Evolutionary conservation across 352 stramenopile species (phyloP).

Genomic region (Phytophthora pistaciae): DNA sequence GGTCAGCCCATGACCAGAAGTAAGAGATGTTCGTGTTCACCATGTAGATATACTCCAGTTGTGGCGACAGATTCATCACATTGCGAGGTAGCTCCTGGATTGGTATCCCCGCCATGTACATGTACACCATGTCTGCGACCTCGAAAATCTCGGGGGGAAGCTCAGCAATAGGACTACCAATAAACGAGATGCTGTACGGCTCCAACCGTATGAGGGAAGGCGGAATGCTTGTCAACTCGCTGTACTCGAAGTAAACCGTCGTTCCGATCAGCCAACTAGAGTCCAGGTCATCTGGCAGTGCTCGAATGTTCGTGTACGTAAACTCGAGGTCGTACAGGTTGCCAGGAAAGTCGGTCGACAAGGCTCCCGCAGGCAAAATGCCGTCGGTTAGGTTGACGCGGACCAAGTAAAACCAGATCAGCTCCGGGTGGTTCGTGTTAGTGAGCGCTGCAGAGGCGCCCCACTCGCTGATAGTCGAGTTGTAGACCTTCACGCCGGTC

Average conservation of each 20-base stretch:
- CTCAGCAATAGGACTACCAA: slow-evolving; percentile 20
- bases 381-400: slow-evolving; percentile 29
- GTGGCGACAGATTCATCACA: background rate
- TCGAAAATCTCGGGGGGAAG: slow-evolving; percentile 2
- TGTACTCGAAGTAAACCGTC: slow-evolving; percentile 29
- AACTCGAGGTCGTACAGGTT: slow-evolving; percentile 45
- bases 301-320: slow-evolving; percentile 39
- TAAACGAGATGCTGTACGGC: slow-evolving; percentile 26
- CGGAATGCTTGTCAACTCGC: slow-evolving; percentile 18
- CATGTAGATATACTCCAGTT: background rate
- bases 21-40: background rate
- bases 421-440: slow-evolving; percentile 24
- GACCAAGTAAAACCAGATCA: slow-evolving; percentile 30
- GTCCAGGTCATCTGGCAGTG: slow-evolving; percentile 45
- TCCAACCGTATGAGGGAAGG: slow-evolving; percentile 12
- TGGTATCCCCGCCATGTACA: background rate
- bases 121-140: slow-evolving; percentile 4
- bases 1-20: slow-evolving; percentile 1
- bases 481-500: slow-evolving; percentile 44
- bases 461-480: slow-evolving; percentile 42
- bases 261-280: slow-evolving; percentile 32
- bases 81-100: background rate
- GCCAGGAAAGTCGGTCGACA: slow-evolving; percentile 13
- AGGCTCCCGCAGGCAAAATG: slow-evolving; percentile 13
- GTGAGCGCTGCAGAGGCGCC: slow-evolving; percentile 34